Base-by-base conservation (phyloP, 352 stramenopile genomes). In the Phytophthora podocarpi region DNA sequence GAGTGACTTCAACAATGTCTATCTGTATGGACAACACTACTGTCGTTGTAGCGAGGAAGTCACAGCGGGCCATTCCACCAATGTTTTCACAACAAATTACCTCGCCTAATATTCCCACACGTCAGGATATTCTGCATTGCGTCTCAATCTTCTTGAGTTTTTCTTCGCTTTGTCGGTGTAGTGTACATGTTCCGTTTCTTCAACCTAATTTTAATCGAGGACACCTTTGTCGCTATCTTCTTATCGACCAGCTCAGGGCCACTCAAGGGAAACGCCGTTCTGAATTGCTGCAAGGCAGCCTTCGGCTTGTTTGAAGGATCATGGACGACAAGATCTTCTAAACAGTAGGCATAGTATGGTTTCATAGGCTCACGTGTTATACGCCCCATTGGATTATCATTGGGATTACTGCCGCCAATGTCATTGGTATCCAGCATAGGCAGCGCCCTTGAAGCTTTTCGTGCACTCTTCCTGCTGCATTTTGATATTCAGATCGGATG, bases 151-250 rank as follows among this genome's bases (percentile, higher is more conserved):
- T 36, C 31, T 36, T 36, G 31, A n/a, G 31, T 36, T 36, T 36
- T 36, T 42, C 18, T 42, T n/a, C 18, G n/a, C 18, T 27, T 42
- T 42, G 36, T 42, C 16, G 36, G 36, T 12, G 36, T 42, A 13
- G 36, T 24, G 36, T 36, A 11, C 31, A 26, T 16, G n/a, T 26
- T 42, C n/a, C 16, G 36, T 10, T 21, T 42, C 16, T 42, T 42
- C 12, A 42, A 5, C n/a, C 24, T 42, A 11, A 7, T 21, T 12
- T 50, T 50, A 26, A 50, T 11, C 15, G 42, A 37, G 6, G 42
- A 37, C 18, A 50, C 42, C 26, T 50, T 50, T 21, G 42, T 37
- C 18, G 26, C 26, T 24, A 50, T 50, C n/a, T 37, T 50, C 21
- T 15, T 23, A 12, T 37, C 24, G 16, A 20, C 18, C 26, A 50